These are phyloP conservation scores for Asterophora lycoperdoides DNA, from an alignment of 768 basidiomycete species.

Conservation along the genomic window DNA sequence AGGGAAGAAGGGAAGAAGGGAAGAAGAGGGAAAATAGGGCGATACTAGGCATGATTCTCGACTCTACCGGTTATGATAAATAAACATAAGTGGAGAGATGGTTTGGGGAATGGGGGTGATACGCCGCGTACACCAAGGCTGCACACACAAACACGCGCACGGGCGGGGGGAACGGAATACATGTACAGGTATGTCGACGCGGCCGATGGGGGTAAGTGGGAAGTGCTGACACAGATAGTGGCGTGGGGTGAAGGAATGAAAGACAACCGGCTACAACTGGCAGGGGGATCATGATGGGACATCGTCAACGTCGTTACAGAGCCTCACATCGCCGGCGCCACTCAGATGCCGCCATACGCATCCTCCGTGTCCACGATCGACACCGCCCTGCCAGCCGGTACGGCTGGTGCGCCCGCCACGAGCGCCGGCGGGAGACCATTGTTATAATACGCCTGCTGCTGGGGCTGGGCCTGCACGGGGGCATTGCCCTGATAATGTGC, in stretches of 20 bases:
- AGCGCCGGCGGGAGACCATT: constrained; percentile 7
- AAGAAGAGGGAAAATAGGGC: too few relatives aligned
- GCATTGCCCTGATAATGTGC: constrained; percentile 18
- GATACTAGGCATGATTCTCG: too few relatives aligned
- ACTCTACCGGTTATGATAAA: too few relatives aligned
- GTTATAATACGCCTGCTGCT: too few relatives aligned
- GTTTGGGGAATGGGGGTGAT: too few relatives aligned
- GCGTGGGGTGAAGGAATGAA: constrained; percentile 8
- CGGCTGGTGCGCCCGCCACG: constrained; percentile 21
- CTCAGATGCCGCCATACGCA: constrained; percentile 34
- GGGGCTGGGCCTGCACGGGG: not conserved
- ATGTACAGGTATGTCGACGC: constrained; percentile 7
- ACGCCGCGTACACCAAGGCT: too few relatives aligned
- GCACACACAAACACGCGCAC: too few relatives aligned
- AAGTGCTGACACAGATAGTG: constrained; percentile 7
- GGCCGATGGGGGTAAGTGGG: not conserved
- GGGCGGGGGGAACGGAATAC: constrained; percentile 1
- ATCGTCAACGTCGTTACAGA: constrained; percentile 6
- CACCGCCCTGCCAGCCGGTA: constrained; percentile 18
- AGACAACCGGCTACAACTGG: too few relatives aligned
- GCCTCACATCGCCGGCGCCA: not conserved
- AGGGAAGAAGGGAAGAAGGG: too few relatives aligned
- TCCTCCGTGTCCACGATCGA: constrained; percentile 26
- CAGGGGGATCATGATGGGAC: constrained; percentile 8
- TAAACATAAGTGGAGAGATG: not conserved